Conservation (phyloP, 148 eudicot genomes). For the Rhododendron ferrugineum region DNA sequence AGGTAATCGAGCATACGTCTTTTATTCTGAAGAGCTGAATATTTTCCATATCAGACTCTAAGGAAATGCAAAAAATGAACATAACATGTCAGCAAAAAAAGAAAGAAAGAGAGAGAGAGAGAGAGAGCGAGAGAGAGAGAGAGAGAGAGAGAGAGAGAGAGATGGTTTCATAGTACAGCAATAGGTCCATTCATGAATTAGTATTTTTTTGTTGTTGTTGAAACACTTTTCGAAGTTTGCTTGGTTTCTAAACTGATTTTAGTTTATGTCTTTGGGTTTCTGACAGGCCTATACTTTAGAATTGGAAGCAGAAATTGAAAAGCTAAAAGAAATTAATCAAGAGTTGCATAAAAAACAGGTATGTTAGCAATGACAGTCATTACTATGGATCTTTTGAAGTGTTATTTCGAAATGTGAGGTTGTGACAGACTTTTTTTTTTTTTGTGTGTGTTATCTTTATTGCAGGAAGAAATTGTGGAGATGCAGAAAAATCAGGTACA, state of each 20-base stretch:
- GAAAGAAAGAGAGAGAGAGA: neutral
- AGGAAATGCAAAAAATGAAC: neutral
- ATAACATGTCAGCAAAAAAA: neutral
- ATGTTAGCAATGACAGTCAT: neutral
- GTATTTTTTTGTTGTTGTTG: neutral
- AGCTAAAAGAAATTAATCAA: constrained; percentile 34
- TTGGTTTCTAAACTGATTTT: neutral
- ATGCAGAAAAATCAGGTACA: constrained; percentile 47
- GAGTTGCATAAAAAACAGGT: constrained; percentile 47
- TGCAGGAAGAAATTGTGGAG: constrained; percentile 45
- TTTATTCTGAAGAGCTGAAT: neutral
- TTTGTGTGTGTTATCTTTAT: neutral
- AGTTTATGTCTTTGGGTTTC: neutral
- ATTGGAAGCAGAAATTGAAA: constrained; percentile 16
- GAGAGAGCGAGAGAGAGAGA: too few species aligned
- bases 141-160: neutral
- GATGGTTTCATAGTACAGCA: neutral
- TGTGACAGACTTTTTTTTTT: neutral
- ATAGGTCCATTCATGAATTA: neutral
- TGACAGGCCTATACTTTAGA: neutral
- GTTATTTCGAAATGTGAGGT: neutral
- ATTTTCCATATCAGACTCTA: neutral
- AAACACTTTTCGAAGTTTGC: neutral
- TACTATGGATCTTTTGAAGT: neutral
- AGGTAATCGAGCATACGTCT: neutral